A percentile compares a stretch with the other conserved stretches of the same genome.
Evolutionary conservation across 2,329 filamentous ascomycete species (phyloP).

Genomic region (Trichoderma sp.): DNA sequence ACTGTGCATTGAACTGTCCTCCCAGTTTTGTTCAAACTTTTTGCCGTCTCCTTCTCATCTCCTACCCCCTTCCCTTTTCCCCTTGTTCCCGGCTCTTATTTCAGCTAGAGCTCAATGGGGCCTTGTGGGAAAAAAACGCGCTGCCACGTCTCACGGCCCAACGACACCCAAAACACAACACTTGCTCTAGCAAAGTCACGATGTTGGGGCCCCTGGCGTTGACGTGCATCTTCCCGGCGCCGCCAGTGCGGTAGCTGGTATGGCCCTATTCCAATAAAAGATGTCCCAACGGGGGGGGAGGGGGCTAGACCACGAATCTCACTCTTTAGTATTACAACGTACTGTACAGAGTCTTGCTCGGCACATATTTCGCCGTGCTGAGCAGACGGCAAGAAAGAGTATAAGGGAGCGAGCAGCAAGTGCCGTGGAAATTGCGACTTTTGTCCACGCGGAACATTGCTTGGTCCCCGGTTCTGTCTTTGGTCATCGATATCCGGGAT

Average conservation of each 20-base stretch:
- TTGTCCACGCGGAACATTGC: no score
- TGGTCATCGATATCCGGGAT: not conserved
- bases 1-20: not conserved
- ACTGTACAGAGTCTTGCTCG: no score
- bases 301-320: not conserved
- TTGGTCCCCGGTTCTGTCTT: not conserved
- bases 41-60: not conserved
- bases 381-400: no score
- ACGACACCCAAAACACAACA: not conserved
- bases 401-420: not conserved
- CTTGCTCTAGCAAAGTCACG: not conserved
- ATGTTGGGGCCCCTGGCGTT: not conserved
- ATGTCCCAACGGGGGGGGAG: no score
- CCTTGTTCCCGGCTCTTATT: not conserved
- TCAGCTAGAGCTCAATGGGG: not conserved
- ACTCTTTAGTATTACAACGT: no score
- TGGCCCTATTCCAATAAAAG: not conserved
- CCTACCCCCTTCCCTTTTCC: not conserved
- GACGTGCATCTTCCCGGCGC: conserved; percentile 7
- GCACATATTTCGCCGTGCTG: no score
- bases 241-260: not conserved
- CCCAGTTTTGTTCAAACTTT: not conserved
- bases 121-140: not conserved
- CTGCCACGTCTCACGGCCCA: not conserved
- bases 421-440: not conserved